phyloP scores from a whole-genome alignment of 345 rosid genomes.

The Arabidopsis thaliana region TAIR10.1 NC_003070.9:28342001-28342500 shows the following conservation, averaged over 20 bases:
- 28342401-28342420: neutral
- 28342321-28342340: neutral
- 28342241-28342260: too few relatives aligned
- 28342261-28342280: neutral
- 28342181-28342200: neutral
- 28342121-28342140: too few relatives aligned
- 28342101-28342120: neutral
- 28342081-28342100: slow-evolving; percentile 3
- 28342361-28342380: too few relatives aligned
- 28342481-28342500: too few relatives aligned
- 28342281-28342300: neutral
- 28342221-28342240: neutral
- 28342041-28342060: neutral
- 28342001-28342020: slow-evolving; percentile 16
- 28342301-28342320: neutral
- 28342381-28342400: too few relatives aligned
- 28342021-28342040: neutral
- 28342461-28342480: neutral
- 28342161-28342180: neutral
- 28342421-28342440: too few relatives aligned
- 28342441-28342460: neutral
- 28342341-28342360: neutral
- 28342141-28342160: neutral
- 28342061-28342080: neutral
- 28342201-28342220: neutral